Conservation (phyloP, 495 filamentous ascomycete species). For the Gamarada debralockiae region DNA sequence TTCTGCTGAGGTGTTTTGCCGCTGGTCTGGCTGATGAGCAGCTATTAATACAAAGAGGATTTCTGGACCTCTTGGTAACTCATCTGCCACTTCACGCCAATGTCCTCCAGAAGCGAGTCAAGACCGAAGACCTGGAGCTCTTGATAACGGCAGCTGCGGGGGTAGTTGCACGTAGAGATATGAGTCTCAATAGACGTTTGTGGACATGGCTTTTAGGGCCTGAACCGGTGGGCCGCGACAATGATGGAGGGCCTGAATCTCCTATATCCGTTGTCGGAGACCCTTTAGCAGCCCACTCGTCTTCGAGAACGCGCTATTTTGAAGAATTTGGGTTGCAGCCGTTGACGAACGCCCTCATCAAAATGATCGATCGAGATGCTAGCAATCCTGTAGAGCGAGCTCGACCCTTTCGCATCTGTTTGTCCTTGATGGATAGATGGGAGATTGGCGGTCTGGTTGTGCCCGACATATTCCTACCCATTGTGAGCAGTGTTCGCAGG, state of each 20-base stretch:
- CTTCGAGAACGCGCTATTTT: slow-evolving; percentile 68
- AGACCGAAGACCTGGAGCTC: slow-evolving; percentile 68
- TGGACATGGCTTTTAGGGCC: slow-evolving; percentile 98
- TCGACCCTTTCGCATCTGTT: slow-evolving; percentile 84
- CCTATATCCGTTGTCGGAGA: slow-evolving; percentile 29
- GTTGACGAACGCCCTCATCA: slow-evolving; percentile 68
- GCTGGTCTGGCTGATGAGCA: slow-evolving; percentile 88
- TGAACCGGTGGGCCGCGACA: slow-evolving; percentile 49
- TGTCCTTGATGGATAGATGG: slow-evolving; percentile 97
- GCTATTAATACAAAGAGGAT: slow-evolving; percentile 87
- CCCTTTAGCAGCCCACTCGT: slow-evolving; percentile 43
- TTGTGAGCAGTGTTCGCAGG: slow-evolving; percentile 69
- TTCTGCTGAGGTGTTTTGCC: slow-evolving; percentile 86
- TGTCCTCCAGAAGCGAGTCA: slow-evolving; percentile 71
- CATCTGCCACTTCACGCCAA: slow-evolving; percentile 86
- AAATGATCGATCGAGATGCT: slow-evolving; percentile 61
- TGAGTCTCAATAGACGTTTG: slow-evolving; percentile 90
- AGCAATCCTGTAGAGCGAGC: slow-evolving; percentile 64
- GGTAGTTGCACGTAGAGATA: slow-evolving; percentile 84
- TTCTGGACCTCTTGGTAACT: slow-evolving; percentile 86
- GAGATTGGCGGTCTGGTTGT: slow-evolving; percentile 90
- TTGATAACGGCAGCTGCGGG: slow-evolving; percentile 77
- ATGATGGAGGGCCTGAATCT: slow-evolving; percentile 29
- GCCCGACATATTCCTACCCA: slow-evolving; percentile 80
- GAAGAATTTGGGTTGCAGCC: slow-evolving; percentile 69